Evolutionary conservation across 306 rosid genomes (phyloP).

Genomic region (Sesbania bispinosa): DNA sequence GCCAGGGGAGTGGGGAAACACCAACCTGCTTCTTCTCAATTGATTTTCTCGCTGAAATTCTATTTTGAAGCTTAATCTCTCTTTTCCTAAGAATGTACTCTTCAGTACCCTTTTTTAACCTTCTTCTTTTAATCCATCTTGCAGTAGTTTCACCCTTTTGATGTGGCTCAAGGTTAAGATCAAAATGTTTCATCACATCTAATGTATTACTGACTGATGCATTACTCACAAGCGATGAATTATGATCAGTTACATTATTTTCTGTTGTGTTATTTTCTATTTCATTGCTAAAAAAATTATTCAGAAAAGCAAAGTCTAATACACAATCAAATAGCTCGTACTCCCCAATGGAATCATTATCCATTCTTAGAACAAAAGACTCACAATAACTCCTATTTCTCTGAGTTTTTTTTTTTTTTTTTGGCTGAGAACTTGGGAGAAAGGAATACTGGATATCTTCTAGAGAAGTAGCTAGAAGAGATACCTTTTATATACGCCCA

Average conservation of each 20-base stretch:
- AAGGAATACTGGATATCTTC: too few species aligned
- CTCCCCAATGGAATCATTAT: neutral
- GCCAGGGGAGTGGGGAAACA: neutral
- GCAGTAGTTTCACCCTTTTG: neutral
- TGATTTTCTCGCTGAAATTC: slow-evolving; percentile 30
- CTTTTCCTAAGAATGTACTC: neutral
- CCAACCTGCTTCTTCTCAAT: slow-evolving; percentile 27
- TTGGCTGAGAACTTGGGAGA: too few species aligned
- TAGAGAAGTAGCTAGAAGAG: too few species aligned
- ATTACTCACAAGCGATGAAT: neutral
- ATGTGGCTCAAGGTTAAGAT: neutral
- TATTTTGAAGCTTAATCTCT: slow-evolving; percentile 16
- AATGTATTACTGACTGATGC: neutral
- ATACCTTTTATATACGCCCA: too few species aligned
- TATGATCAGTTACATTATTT: neutral
- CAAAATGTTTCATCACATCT: neutral
- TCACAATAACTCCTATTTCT: neutral
- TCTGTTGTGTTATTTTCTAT: neutral
- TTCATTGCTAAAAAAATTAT: neutral
- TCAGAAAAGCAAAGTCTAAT: slow-evolving; percentile 20
- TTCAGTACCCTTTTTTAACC: neutral
- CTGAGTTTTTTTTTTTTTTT: neutral
- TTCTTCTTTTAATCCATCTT: slow-evolving; percentile 27
- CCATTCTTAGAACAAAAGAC: neutral
- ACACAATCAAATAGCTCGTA: neutral